phyloP scores from a whole-genome alignment of 768 basidiomycete genomes.

The Suillus bovinus region DNA sequence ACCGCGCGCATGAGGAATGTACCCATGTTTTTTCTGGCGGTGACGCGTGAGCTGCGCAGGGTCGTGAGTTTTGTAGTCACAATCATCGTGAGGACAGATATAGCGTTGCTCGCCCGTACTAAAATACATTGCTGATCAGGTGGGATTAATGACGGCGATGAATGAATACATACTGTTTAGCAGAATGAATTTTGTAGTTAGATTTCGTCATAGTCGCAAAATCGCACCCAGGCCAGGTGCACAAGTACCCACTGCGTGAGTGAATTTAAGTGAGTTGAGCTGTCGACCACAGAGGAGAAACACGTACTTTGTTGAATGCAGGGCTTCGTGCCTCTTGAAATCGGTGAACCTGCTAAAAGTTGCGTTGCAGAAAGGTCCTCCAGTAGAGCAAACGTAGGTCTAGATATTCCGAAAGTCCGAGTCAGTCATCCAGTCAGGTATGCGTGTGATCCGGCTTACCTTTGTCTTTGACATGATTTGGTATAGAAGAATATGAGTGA shows the following conservation, averaged over 20 bases:
- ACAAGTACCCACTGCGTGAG: conserved; percentile 11
- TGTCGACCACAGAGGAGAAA: no score
- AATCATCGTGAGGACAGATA: background rate
- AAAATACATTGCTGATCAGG: background rate
- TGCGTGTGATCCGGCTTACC: background rate
- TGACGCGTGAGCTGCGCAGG: conserved; percentile 27
- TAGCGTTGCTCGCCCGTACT: conserved; percentile 24
- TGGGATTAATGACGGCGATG: no score
- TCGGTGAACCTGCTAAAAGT: conserved; percentile 14
- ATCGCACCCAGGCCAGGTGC: conserved; percentile 12
- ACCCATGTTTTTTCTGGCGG: conserved; percentile 21
- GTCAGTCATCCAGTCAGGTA: background rate
- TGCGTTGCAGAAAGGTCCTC: conserved; percentile 11
- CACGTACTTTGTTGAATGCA: no score
- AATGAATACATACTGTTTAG: conserved; percentile 17
- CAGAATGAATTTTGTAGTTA: conserved; percentile 21
- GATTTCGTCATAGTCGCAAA: conserved; percentile 22
- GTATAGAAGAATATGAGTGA: background rate
- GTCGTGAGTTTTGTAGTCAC: conserved; percentile 24
- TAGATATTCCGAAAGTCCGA: background rate
- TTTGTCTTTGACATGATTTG: background rate
- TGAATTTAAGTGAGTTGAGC: no score
- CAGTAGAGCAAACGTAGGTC: conserved; percentile 14
- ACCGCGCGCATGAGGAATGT: conserved; percentile 16
- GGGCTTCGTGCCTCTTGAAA: no score